phyloP scores from a whole-genome alignment of 208 protist genomes.

The Acanthamoeba rhysodes region DNA sequence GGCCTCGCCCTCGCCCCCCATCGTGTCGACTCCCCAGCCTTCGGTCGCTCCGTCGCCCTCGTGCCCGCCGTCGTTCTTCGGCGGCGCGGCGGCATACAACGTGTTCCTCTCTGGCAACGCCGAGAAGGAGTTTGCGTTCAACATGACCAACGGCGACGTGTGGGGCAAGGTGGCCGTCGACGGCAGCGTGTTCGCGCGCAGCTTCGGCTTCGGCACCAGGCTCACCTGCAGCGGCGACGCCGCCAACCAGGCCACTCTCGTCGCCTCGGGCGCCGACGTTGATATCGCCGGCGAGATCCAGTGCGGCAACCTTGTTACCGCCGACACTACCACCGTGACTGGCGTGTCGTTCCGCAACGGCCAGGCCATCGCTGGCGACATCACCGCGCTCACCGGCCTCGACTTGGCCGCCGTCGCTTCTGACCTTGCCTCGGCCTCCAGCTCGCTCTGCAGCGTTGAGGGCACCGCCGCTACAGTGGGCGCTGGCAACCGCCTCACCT shows the following conservation, averaged over 20 bases:
- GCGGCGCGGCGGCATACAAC: slow-evolving; percentile 1
- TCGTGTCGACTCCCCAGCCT: background rate
- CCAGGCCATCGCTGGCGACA: background rate
- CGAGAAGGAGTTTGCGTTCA: slow-evolving; percentile 12
- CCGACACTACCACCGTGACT: background rate
- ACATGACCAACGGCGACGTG: slow-evolving; percentile 49
- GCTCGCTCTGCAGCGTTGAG: background rate
- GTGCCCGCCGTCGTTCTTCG: background rate
- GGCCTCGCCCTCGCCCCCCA: background rate
- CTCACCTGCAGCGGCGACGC: background rate
- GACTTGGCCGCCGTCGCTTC: background rate
- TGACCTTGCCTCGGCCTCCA: background rate
- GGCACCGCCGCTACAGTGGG: background rate
- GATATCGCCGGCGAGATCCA: background rate
- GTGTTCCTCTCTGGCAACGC: slow-evolving; percentile 33
- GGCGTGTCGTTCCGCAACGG: background rate
- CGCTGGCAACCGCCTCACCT: background rate
- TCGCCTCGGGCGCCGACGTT: background rate
- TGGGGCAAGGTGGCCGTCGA: slow-evolving; percentile 26
- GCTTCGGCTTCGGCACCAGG: slow-evolving; percentile 3
- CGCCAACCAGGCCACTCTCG: background rate
- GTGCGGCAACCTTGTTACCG: slow-evolving; percentile 4
- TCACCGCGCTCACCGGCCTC: background rate
- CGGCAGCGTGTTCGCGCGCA: slow-evolving; percentile 9
- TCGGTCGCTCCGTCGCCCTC: background rate